Evolutionary conservation across 75 land plant genomes (phyloP), one percentile per base, ranked within the genome.

Genomic region (Azolla pinnata): DNA sequence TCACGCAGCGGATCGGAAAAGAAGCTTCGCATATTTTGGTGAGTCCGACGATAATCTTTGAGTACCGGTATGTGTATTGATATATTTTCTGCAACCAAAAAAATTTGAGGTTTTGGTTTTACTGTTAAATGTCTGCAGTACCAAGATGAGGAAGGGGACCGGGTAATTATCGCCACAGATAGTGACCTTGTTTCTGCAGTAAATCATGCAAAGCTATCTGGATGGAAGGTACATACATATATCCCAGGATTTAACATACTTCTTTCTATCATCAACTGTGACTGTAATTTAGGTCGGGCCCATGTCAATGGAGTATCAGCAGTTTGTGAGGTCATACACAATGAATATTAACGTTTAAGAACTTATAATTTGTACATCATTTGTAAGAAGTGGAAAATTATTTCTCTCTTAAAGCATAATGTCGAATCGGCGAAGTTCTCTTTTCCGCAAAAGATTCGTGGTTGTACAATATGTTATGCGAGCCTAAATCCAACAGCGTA

Each of bases 161-260:
- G 83, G 48, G 96, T 92, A 24, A 60, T 88, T 19, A 79, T 92
- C 31, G 81, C 82, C 52, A 85, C 84, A 20, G 97, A 92, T 52
- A 70, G 72, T 57, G 97, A 92, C 67, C 89, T 91, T 49, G 75
- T 64, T 27, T 77, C 83, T 42, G 96, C 97, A 27, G 75, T 91
- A 44, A 82, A 83, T 21, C 88, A 91, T 75, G 97, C 97, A 28
- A 72, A 61, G 24, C 48, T 62, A 56, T 75, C 71, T 71, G 87
- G 96, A 26, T 80, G 76, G 83, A 92, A 83, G 90, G 97, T 82
- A 81, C n/a, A n/a, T n/a, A n/a, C n/a, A n/a, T n/a, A n/a, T n/a
- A n/a, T n/a, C 3, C 12, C 40, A 35, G 12, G 40, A 5, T 35
- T 12, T 35, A 5, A 35, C 5, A 35, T 5, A 5, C 10, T 35